Evolutionary conservation across 2,329 filamentous ascomycete species (phyloP), one percentile per base, ranked within the genome.

Genomic region (Iodosphaeria phyllophila): DNA sequence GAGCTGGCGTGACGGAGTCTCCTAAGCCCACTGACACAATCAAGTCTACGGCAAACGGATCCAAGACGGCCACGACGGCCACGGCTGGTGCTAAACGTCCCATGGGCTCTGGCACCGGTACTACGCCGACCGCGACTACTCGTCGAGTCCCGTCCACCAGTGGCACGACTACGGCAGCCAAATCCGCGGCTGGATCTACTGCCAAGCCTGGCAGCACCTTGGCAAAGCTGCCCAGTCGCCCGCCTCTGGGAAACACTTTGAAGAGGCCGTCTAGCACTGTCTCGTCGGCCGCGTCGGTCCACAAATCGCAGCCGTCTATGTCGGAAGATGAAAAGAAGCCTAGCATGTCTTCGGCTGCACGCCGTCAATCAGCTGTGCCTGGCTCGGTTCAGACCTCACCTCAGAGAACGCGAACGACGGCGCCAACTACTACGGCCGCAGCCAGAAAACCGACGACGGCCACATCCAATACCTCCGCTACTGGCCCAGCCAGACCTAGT

Each of bases 311-410:
- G n/a, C 48, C 56, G 26, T 60, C 58, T 30, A 50, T 53, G 25
- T 58, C 57, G 28, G 58, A 62, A 31, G 59, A 62, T 35, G 59
- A 63, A 30, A 43, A 41, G 32, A 58, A 50, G 38, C 42, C 54
- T 4, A 43, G 40, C 13, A 37, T 54, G 30, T 47, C 47, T 5
- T 42, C 48, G 18, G 44, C 51, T 13, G 43, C 52, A 11, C 49
- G 57, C 25, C 50, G 57, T 32, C 47, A 54, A 11, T 60, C 56
- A 27, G 46, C 50, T n/a, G 41, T 56, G 13, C 43, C 51, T 13
- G 52, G 50, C 30, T 46, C 48, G 30, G 32, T 50, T 5, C 35
- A 24, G 8, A 24, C 40, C 4, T 44, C 43, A 21, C 42, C 42
- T 6, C 35, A 38, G 8, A 33, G 40, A 20, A 40, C 47, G 18